Base-by-base conservation (phyloP, 805 yeast genomes). In the Candida hungchunana region DNA sequence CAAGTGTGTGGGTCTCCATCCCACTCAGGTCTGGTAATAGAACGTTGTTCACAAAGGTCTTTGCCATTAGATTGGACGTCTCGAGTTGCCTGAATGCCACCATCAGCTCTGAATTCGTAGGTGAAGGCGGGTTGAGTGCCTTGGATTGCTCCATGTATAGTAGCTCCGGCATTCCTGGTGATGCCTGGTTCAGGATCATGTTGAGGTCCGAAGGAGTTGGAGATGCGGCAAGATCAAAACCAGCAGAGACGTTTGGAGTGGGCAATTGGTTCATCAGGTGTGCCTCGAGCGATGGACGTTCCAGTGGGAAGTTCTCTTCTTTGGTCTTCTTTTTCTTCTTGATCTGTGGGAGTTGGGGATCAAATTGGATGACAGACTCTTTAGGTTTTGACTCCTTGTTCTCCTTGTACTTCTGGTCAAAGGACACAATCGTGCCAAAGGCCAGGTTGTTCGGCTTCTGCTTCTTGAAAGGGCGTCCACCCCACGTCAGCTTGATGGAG, bases 401-500 rank as follows among this genome's bases (percentile, higher is more conserved):
- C 6, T 31, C 20, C 36, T 40, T 43, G 21, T 43, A 40, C 35
- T 40, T 44, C 30, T 42, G 39, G 2, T 42, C 43, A 28, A 48
- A 51, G 2, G 51, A 22, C 1, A 29, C 23, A 2, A 51, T 18
- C 3, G 55, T 51, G 1, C 48, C 48, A n/a, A 37, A 39, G 1
- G 49, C 50, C 10, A 40, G 19, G 35, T 57, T 47, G 53, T 42
- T 40, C 48, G 35, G 22, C 58, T 50, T 55, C 58, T 44, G 63
- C 53, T 51, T 60, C 62, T 74, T 73, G 52, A 66, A 73, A 0
- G 85, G 85, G 32, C 88, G 58, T 0, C 89, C 89, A 14, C 86
- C 88, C 90, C 90, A 83, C 0, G 76, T 71, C 21, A 82, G 60
- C 42, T 69, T 73, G 8, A 82, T 48, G 4, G 79, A 63, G 46